Percentiles rank a stretch among this genome's conserved stretches.
phyloP scores from a whole-genome alignment of 2,329 filamentous ascomycete species.

The Rugonectria rugulosa region DNA sequence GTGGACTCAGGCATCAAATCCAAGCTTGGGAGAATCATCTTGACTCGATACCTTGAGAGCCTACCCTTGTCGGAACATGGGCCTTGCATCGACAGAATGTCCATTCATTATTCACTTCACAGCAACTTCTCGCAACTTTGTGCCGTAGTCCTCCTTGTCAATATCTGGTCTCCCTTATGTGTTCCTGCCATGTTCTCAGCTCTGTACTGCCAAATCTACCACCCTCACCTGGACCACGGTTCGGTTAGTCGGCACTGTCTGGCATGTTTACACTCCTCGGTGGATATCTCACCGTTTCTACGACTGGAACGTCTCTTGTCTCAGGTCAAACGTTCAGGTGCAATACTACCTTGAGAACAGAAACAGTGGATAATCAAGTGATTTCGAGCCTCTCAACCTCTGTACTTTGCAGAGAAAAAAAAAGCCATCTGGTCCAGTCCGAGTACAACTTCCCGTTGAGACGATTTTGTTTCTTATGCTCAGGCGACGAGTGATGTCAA shows the following conservation, averaged over 20 bases:
- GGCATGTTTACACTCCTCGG: no score
- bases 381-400: no score
- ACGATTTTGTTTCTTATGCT: no score
- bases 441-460: no score
- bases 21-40: not conserved
- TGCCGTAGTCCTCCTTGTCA: not conserved
- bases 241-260: no score
- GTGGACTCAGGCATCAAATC: not conserved
- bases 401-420: not conserved
- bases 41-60: no score
- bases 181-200: not conserved
- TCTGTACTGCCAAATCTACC: no score
- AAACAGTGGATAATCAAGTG: not conserved
- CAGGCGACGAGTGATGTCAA: no score
- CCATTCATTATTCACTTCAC: no score
- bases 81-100: not conserved
- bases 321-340: slow-evolving; percentile 8
- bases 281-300: slow-evolving; percentile 1
- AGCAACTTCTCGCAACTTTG: no score
- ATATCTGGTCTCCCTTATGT: not conserved
- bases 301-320: not conserved
- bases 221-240: no score
- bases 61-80: not conserved
- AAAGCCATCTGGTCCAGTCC: not conserved
- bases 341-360: not conserved